phyloP scores from a whole-genome alignment of 129 eudicot species.

The Flaveria brownii region DNA sequence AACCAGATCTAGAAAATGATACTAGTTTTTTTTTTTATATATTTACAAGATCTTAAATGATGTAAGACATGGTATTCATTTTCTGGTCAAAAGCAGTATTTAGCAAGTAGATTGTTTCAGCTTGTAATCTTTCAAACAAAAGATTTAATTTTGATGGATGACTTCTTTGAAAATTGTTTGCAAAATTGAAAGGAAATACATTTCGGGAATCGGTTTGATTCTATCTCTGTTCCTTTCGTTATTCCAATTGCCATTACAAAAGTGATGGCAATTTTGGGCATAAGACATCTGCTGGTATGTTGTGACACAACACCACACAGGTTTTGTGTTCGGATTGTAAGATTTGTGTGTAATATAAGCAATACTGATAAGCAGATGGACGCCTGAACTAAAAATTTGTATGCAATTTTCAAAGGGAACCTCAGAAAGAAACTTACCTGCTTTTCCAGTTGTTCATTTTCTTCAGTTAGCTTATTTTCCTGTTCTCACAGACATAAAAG shows the following conservation, averaged over 20 bases:
- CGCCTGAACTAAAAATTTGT: not conserved
- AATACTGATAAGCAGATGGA: not conserved
- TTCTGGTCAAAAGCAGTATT: too few relatives aligned
- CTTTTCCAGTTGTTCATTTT: slow-evolving; percentile 16
- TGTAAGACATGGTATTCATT: not conserved
- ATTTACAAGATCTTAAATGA: not conserved
- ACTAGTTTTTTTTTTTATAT: not conserved
- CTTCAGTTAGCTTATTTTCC: slow-evolving; percentile 20
- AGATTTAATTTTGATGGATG: not conserved
- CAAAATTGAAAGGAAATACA: too few relatives aligned
- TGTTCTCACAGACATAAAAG: slow-evolving; percentile 4
- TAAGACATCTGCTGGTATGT: too few relatives aligned
- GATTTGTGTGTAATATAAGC: too few relatives aligned
- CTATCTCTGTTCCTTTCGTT: too few relatives aligned
- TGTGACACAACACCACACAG: too few relatives aligned
- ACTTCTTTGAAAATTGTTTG: not conserved
- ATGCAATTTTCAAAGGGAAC: not conserved
- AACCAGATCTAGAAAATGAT: slow-evolving; percentile 3
- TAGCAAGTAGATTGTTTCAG: not conserved
- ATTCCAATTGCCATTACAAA: too few relatives aligned
- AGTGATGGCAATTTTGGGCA: too few relatives aligned
- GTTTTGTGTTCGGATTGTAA: too few relatives aligned
- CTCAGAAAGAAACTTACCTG: slow-evolving; percentile 7
- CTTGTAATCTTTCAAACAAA: not conserved
- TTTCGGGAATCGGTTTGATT: too few relatives aligned